Evolutionary conservation across 805 yeast genomes (phyloP), one percentile per base, ranked within the genome.

Genomic region (Cyberlindnera maritima): DNA sequence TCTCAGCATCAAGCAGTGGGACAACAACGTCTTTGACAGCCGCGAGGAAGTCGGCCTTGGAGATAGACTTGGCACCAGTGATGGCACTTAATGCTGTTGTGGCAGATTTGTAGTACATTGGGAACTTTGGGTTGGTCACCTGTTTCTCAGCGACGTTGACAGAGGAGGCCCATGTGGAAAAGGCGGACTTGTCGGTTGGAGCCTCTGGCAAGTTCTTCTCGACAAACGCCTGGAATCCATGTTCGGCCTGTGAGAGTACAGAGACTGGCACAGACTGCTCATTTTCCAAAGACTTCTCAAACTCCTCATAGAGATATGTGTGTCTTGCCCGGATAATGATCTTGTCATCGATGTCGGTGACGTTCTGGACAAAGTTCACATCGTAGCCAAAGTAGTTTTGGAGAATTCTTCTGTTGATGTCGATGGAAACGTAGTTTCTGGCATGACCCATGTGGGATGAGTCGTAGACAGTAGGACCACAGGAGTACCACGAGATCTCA

Each of bases 391-490:
- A 94, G 67, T 89, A 92, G 66, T 92, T 88, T 65, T 85, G 89
- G 54, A 94, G 64, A 42, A 94, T 79, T 57, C 99, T 78, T 65
- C 99, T 81, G 64, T 90, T 87, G 63, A 94, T 89, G 66, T 94
- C 99, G 44, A 87, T 88, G 10, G 96, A 81, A 41, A 94, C 98
- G 61, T 94, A 94, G 69, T 94, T 94, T 67, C 99, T 77, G 13
- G 99, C 99, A 66, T 94, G 99, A 19, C 99, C 99, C 97, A 94
- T 90, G 63, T 94, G 99, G 43, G 91, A 80, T 29, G 94, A 81
- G 67, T 94, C 96, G 63, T 94, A 94, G 14, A 94, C 99, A 0
- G 99, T 94, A 12, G 99, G 99, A 6, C 99, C 99, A 76, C 99
- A 94, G 48, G 90, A 87, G 71, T 94, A 94, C 99, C 99, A 94